These are phyloP conservation scores for Lecanicillium sp. DNA, from an alignment of 2,329 filamentous ascomycete genomes.

Conservation along the genomic window DNA sequence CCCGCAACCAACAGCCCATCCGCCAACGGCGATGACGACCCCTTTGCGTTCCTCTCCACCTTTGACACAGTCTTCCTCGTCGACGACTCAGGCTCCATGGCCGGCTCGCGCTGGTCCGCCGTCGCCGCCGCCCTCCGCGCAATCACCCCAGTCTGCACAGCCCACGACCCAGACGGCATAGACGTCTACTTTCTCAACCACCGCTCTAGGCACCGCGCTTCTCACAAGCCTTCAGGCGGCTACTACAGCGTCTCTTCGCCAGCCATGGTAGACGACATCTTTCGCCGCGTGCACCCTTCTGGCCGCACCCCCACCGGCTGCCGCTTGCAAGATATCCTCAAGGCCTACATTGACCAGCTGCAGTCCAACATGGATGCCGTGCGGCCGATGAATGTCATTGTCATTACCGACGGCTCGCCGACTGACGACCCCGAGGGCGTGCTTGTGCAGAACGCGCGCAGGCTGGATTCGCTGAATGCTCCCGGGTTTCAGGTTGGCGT, in stretches of 20 bases:
- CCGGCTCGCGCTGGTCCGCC: conserved; percentile 66
- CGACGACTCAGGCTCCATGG: conserved; percentile 88
- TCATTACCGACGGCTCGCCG: conserved; percentile 82
- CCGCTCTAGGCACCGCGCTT: conserved; percentile 26
- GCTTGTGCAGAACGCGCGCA: conserved; percentile 58
- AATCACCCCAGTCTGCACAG: conserved; percentile 75
- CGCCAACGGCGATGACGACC: conserved; percentile 44
- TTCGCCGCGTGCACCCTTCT: conserved; percentile 54
- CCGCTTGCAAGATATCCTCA: conserved; percentile 62
- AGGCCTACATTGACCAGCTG: conserved; percentile 52
- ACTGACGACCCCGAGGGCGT: conserved; percentile 69
- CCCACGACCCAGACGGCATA: conserved; percentile 73
- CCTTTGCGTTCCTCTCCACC: conserved; percentile 63
- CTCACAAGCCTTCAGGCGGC: conserved; percentile 35
- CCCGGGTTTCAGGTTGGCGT: conserved; percentile 78
- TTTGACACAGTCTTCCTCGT: conserved; percentile 90
- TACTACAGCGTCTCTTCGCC: conserved; percentile 58
- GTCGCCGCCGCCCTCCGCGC: conserved; percentile 59
- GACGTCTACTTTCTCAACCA: conserved; percentile 90
- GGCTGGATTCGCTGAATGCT: conserved; percentile 61
- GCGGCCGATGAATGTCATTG: conserved; percentile 83
- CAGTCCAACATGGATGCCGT: conserved; percentile 35
- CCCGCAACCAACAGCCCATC: conserved; percentile 1
- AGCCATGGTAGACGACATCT: conserved; percentile 56
- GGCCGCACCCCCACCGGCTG: conserved; percentile 68